Evolutionary conservation across 176 grass and related monocot species (phyloP).

Genomic region (Oryza rufipogon): DNA sequence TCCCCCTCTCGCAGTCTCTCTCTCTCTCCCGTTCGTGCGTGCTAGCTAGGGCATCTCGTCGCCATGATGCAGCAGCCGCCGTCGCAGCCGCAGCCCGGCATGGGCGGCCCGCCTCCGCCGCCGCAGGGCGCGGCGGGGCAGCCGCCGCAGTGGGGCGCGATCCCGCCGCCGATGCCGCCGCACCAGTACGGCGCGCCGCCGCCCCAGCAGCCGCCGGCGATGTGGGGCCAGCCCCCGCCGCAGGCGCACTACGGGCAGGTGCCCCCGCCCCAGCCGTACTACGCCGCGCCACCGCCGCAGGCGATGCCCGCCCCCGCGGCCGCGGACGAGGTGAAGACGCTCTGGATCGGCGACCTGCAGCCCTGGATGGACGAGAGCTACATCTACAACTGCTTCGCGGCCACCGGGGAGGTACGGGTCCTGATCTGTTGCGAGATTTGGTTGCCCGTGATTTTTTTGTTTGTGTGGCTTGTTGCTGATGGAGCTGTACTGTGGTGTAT

Average conservation of each 20-base stretch:
- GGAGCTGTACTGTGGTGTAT: neutral
- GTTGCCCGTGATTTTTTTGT: neutral
- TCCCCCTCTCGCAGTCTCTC: neutral
- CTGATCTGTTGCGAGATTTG: constrained; percentile 19
- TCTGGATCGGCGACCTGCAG: constrained; percentile 97
- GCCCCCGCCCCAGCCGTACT: constrained; percentile 55
- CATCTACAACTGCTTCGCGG: constrained; percentile 65
- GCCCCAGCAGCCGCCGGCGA: constrained; percentile 63
- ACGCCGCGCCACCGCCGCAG: constrained; percentile 34
- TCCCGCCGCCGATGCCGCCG: constrained; percentile 68
- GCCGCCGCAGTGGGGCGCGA: constrained; percentile 80
- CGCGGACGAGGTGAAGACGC: constrained; percentile 79
- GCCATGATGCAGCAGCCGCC: constrained; percentile 61
- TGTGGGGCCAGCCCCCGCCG: constrained; percentile 84
- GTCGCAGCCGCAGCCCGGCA: constrained; percentile 57
- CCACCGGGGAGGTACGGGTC: constrained; percentile 69
- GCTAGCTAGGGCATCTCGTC: constrained; percentile 58
- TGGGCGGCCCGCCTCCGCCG: constrained; percentile 39
- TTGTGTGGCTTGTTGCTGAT: neutral
- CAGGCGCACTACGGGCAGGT: constrained; percentile 60
- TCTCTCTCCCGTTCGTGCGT: constrained; percentile 33
- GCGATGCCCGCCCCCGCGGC: constrained; percentile 29
- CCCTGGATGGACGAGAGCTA: constrained; percentile 99
- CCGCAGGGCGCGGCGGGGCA: constrained; percentile 41
- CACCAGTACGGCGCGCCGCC: constrained; percentile 65